A percentile compares a stretch with the other conserved stretches of the same genome.
These are phyloP conservation scores for Termitomyces sp. DNA, from an alignment of 768 basidiomycete genomes.

Conservation along the genomic window DNA sequence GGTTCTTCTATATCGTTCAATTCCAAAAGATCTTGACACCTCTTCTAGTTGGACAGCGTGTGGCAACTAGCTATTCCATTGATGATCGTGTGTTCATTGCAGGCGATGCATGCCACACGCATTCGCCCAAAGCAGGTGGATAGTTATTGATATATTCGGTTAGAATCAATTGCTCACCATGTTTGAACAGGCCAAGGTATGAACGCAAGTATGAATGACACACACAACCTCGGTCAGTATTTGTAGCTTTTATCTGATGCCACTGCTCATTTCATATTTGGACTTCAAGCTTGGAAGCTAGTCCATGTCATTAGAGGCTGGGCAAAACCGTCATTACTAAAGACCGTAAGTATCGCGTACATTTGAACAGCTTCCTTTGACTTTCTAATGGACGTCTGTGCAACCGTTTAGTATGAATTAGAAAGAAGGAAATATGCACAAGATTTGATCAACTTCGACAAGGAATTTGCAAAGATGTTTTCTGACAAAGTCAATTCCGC, in stretches of 20 bases:
- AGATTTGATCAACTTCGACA: conserved; percentile 72
- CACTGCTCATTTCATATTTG: neutral
- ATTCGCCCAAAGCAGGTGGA: conserved; percentile 63
- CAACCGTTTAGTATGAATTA: conserved; percentile 49
- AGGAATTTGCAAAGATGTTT: conserved; percentile 60
- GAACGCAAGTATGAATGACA: conserved; percentile 77
- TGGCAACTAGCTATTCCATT: conserved; percentile 59
- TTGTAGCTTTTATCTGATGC: neutral
- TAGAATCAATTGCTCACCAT: neutral
- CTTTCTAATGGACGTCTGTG: neutral
- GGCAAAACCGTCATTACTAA: conserved; percentile 43
- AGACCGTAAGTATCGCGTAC: conserved; percentile 37
- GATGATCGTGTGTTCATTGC: conserved; percentile 72
- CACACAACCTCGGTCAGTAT: conserved; percentile 63
- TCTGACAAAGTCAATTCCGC: conserved; percentile 55
- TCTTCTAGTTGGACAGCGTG: conserved; percentile 64
- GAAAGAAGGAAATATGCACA: conserved; percentile 69
- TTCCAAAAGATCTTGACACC: neutral
- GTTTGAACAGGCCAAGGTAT: conserved; percentile 57
- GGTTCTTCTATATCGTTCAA: conserved; percentile 15
- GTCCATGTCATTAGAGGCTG: conserved; percentile 52
- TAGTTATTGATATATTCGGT: neutral
- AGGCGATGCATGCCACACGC: conserved; percentile 73
- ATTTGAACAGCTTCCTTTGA: neutral
- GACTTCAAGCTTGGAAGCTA: conserved; percentile 53